A percentile compares a stretch with the other conserved stretches of the same genome.
Conservation (phyloP, 441 rosid species). For the Euphorbia celastroides region DNA sequence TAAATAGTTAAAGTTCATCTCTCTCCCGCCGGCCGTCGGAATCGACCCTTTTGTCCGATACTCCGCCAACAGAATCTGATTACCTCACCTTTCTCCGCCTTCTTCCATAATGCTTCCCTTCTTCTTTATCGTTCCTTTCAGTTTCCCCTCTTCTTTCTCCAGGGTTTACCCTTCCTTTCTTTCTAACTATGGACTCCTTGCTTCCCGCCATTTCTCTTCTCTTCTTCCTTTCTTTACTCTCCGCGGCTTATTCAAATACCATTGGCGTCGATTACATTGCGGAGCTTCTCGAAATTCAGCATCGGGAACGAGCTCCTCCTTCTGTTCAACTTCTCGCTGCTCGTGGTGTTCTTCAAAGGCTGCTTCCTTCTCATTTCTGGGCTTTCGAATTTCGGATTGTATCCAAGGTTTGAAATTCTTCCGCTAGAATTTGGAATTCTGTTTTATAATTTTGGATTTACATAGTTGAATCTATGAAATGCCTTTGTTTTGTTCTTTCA, state of each 20-base stretch:
- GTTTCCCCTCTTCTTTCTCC: conserved; percentile 5
- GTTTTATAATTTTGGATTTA: background rate
- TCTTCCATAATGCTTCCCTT: too few species aligned
- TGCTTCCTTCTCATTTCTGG: conserved; percentile 52
- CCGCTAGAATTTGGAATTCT: background rate
- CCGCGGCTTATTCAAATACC: conserved; percentile 35
- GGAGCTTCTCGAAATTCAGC: conserved; percentile 54
- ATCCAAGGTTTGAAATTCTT: conserved; percentile 33
- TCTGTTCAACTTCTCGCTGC: conserved; percentile 55
- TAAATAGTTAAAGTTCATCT: background rate
- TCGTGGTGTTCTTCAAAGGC: conserved; percentile 42
- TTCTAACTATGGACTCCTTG: conserved; percentile 15
- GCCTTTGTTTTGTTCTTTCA: background rate
- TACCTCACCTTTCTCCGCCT: conserved; percentile 5
- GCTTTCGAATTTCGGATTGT: conserved; percentile 52
- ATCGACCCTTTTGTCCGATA: conserved; percentile 21
- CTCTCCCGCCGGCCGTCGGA: conserved; percentile 39
- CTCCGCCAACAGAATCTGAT: conserved; percentile 20
- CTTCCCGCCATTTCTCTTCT: conserved; percentile 15
- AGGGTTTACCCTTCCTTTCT: background rate
- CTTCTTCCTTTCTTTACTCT: conserved; percentile 4
- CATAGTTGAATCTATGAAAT: background rate
- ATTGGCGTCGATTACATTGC: conserved; percentile 57
- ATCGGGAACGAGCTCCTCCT: conserved; percentile 54
- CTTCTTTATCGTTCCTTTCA: background rate